These are phyloP conservation scores for Malania oleifera DNA, from an alignment of 164 flowering plant species.

Conservation along the genomic window DNA sequence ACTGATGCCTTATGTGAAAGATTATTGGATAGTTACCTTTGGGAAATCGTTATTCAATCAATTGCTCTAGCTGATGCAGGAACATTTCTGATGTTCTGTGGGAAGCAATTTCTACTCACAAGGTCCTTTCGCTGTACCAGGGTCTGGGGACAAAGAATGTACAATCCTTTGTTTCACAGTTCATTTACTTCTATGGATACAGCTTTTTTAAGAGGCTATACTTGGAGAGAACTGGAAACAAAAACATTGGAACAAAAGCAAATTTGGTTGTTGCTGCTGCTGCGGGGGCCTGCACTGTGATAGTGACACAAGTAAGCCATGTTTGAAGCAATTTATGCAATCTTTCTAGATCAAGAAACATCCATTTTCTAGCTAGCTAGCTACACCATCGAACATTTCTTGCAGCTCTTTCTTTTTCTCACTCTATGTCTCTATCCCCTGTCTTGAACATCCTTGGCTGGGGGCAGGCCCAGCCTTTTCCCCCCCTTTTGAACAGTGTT, in stretches of 20 bases:
- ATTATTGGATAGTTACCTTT: too few species aligned
- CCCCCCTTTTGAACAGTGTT: not conserved
- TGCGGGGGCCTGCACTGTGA: conserved; percentile 62
- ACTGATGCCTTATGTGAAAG: too few species aligned
- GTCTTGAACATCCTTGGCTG: too few species aligned
- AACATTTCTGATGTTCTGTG: conserved; percentile 54
- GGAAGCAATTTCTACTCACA: conserved; percentile 58
- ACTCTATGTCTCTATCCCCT: too few species aligned
- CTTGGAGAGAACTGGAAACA: conserved; percentile 38
- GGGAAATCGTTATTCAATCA: too few species aligned
- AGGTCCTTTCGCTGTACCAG: conserved; percentile 63
- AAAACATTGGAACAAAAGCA: conserved; percentile 60
- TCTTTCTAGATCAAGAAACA: not conserved
- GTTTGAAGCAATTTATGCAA: not conserved
- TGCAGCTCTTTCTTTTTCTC: not conserved
- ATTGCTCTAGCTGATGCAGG: conserved; percentile 30
- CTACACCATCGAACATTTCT: not conserved
- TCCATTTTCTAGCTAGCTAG: not conserved
- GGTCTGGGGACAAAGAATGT: conserved; percentile 71
- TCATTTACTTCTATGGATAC: conserved; percentile 68
- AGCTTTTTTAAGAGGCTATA: conserved; percentile 59
- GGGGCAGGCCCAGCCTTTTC: too few species aligned
- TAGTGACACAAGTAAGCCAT: conserved; percentile 49
- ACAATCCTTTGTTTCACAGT: conserved; percentile 59
- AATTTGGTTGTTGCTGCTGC: conserved; percentile 69